Base-by-base conservation (phyloP, 441 rosid genomes). In the Adansonia rubrostipa region DNA sequence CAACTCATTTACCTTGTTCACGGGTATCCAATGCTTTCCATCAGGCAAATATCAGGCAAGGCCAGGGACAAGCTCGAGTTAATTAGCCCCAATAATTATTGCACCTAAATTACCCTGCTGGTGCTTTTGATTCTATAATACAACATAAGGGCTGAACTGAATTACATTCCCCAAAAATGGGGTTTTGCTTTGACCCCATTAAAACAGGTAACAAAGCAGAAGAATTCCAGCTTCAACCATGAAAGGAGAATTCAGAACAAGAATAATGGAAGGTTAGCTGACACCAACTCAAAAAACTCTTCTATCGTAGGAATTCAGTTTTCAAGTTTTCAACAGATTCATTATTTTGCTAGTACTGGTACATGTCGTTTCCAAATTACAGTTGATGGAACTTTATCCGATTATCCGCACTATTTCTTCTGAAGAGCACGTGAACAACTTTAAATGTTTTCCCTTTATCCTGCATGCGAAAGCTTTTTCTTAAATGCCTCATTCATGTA, bases 401-500 rank as follows among this genome's bases (percentile, higher is more conserved):
- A 22, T 48, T 68, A 68, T 45, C 72, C n/a, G 40, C 76, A 19
- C 53, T 20, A 11, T 6, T 44, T 73, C 54, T 73, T 58, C 67
- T 40, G 65, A 73, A 57, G 13, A 56, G 50, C 76, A 73, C 77
- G 77, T 74, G 77, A 74, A 60, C 28, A 20, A 74, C 67, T 58
- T 74, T 40, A 74, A 44, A 33, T 74, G 56, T 33, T 6, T 74
- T 58, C 42, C 40, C 77, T 42, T 58, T 73, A n/a, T 2, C 72
- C 9, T 47, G 36, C 73, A 20, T 45, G 17, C 6, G 28, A 68
- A 73, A 56, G 48, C 50, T 50, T 69, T 70, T 50, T 36, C 44
- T 70, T 70, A 48, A 72, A 54, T 57, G 76, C 51, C 33, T 24
- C 20, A 42, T 45, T 42, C 53, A 73, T 73, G 24, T 56, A 40